Base-by-base conservation (phyloP, 352 stramenopile species). In the Phytophthora boehmeriae region DNA sequence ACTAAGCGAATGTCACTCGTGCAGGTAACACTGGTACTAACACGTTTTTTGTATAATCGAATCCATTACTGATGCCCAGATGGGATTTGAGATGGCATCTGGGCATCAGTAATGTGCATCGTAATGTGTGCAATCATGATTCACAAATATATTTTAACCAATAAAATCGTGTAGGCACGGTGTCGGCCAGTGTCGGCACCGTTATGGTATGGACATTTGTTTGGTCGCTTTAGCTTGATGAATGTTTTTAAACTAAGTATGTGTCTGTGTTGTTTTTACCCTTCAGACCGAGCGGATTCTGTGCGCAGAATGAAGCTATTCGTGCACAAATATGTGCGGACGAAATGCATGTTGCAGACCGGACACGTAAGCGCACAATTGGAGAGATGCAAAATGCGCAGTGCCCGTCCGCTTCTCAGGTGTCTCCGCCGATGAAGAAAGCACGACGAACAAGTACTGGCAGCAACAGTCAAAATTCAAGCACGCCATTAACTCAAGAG, bases 351-450 rank as follows among this genome's bases (percentile, higher is more conserved):
- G 54, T 67, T 34, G 38, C 54, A n/a, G 22, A 19, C 10, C 54
- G 63, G 2, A 76, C 55, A 14, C 58, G 63, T 8, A 76, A 75
- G 25, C 54, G 71, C 8, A 57, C 34, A 1, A 59, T 68, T 23
- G 68, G 67, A n/a, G 58, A 79, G 32, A 59, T 60, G 14, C 58
- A 78, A 39, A 50, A 27, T 10, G 71, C 62, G 13, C 67, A 72
- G 45, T 72, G 67, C 20, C 67, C 67, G 2, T 52, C 52, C 1
- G 67, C 55, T 17, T 41, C 53, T 10, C 20, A 57, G 6, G 27
- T 4, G 9, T 63, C 57, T 13, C 56, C 67, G 2, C 61, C 66
- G 38, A 32, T 43, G 16, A 75, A 75, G 25, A 75, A 68, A 35
- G 6, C 57, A 8, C 56, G 56, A 1, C 25, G n/a, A 11, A 42